Percentiles rank a stretch among this genome's conserved stretches.
Evolutionary conservation across 768 basidiomycete genomes (phyloP).

Genomic region (Tubosaeta sp.): DNA sequence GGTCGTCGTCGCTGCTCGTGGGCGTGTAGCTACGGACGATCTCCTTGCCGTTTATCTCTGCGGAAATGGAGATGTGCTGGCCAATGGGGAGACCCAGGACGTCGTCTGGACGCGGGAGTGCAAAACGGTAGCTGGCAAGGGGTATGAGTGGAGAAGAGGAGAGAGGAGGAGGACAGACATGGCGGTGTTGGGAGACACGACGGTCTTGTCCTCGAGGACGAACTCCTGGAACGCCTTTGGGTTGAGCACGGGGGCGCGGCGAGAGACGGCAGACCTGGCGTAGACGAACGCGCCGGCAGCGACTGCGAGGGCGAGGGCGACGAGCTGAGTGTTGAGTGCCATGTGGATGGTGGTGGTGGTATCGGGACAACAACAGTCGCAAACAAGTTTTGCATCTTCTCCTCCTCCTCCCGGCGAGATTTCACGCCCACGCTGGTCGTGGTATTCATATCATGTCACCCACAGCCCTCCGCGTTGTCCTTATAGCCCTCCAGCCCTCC

Average conservation of each 20-base stretch:
- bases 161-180: conserved; percentile 50
- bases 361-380: conserved; percentile 39
- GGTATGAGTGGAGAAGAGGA: neutral
- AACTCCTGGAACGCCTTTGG: conserved; percentile 79
- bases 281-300: conserved; percentile 50
- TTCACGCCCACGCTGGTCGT: conserved; percentile 33
- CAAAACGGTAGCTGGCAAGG: conserved; percentile 79
- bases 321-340: conserved; percentile 35
- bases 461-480: conserved; percentile 52
- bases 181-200: conserved; percentile 93
- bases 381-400: conserved; percentile 4
- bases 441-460: conserved; percentile 40
- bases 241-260: conserved; percentile 67
- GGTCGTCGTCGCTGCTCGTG: conserved; percentile 88
- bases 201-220: conserved; percentile 73
- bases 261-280: conserved; percentile 43
- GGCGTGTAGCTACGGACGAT: conserved; percentile 94
- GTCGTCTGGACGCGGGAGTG: conserved; percentile 66
- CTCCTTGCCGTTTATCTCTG: conserved; percentile 88
- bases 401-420: conserved; percentile 14
- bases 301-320: conserved; percentile 50
- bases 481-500: conserved; percentile 49
- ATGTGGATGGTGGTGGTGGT: conserved; percentile 35
- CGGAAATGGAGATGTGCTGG: conserved; percentile 90
- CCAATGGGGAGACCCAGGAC: conserved; percentile 92